Conservation (phyloP, 352 stramenopile genomes). For the Pythium aquatile region DNA sequence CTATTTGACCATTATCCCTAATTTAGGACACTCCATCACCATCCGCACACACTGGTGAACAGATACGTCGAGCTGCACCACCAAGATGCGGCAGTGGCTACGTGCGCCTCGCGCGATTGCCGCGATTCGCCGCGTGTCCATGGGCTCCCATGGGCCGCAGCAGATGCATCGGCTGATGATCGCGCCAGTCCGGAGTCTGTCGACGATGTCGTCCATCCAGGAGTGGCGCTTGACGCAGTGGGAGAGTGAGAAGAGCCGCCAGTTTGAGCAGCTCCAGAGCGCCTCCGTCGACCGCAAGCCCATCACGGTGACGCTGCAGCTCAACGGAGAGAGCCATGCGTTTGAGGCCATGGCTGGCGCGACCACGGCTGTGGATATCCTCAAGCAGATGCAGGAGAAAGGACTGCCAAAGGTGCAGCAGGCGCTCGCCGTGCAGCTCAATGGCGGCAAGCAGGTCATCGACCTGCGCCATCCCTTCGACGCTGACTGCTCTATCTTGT, state of each 20-base stretch:
- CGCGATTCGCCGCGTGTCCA: conserved; percentile 13
- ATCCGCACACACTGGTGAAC: conserved; percentile 11
- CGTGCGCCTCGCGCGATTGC: conserved; percentile 12
- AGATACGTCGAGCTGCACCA: background rate
- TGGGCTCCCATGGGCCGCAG: background rate
- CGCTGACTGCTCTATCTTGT: conserved; percentile 40
- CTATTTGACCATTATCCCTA: background rate
- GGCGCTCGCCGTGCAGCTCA: conserved; percentile 46
- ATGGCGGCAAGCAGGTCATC: conserved; percentile 41
- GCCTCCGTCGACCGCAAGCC: conserved; percentile 25
- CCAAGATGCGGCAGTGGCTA: conserved; percentile 17
- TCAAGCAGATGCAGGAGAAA: conserved; percentile 53
- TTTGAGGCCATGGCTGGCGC: conserved; percentile 46
- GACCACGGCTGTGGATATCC: conserved; percentile 57
- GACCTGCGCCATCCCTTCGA: conserved; percentile 54
- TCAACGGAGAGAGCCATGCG: conserved; percentile 29
- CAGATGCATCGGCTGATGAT: background rate
- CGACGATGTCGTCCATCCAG: conserved; percentile 34
- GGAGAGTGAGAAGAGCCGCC: conserved; percentile 51
- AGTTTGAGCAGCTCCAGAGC: conserved; percentile 32
- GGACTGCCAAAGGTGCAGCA: conserved; percentile 60
- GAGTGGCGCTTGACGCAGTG: conserved; percentile 51
- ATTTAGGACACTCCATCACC: conserved; percentile 4
- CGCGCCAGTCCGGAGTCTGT: conserved; percentile 2
- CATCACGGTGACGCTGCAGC: conserved; percentile 45